Base-by-base conservation (phyloP, 768 basidiomycete species). In the Cystobasidium ongulense region DNA sequence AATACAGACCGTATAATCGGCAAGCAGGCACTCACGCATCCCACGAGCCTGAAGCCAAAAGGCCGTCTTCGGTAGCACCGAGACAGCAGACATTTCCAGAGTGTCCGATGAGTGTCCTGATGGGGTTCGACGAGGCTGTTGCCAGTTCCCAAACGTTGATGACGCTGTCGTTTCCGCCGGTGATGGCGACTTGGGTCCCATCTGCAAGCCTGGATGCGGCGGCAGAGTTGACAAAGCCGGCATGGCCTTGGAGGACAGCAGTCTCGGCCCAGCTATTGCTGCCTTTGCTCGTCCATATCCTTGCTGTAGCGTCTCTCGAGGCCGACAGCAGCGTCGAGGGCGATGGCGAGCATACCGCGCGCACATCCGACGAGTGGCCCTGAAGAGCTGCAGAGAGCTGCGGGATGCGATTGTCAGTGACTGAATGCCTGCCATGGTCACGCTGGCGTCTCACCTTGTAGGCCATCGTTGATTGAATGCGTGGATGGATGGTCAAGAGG, bases 31-130 rank as follows among this genome's bases (percentile, higher is more conserved):
- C 83, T 76, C 70, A 95, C 95, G 86, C 90, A 83, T 98, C 96
- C 96, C 96, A 99, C 52, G 92, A 95, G 23, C 96, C 96, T 8
- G 91, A 94, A 72, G 96, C 87, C 74, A 98, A 88, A 63, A 86
- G 84, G 54, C 85, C 84, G 10, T 85, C 81, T 21, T 11, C 46
- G 11, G 86, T 86, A 2, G 87, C 86, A 78, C 91, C 85, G 71
- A 99, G 83, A 25, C 90, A 85, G 81, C 94, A 98, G 39, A 98
- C 86, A 80, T 98, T 98, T 59, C 89, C 88, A 15, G 87, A 86
- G 81, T 99, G 96, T 27, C 95, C 96, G 39, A 97, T 80, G 31
- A 97, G 85, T 25, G 88, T 87, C 82, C 88, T 90, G 78, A 86
- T 84, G 25, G 95, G 92, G 18, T 29, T 38, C 11, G 63, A 84